Percentiles rank a stretch among this genome's conserved stretches.
Evolutionary conservation across 371 early-diverging fungal genomes (phyloP).

Genomic region (Mucor piriformis): DNA sequence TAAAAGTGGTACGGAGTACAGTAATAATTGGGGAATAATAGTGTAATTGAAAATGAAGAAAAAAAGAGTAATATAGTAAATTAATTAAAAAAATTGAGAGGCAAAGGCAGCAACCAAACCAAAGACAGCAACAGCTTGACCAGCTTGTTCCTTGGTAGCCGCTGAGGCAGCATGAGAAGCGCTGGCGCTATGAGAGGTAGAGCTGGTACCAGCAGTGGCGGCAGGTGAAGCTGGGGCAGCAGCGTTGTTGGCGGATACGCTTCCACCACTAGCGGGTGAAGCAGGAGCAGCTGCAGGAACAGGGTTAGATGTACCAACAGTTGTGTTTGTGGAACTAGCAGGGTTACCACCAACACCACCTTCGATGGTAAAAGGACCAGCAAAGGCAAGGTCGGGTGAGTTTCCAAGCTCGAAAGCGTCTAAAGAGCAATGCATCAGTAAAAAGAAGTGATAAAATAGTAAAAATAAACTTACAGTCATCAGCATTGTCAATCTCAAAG

Average conservation of each 20-base stretch:
- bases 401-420: constrained; percentile 53
- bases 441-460: not conserved
- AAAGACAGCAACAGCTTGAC: constrained; percentile 12
- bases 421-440: constrained; percentile 7
- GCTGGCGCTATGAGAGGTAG: constrained; percentile 1
- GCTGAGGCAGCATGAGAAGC: constrained; percentile 15
- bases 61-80: not conserved
- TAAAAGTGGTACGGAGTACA: constrained; percentile 5
- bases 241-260: not conserved
- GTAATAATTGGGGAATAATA: constrained; percentile 9
- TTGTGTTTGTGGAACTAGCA: constrained; percentile 5
- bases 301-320: constrained; percentile 2
- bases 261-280: not conserved
- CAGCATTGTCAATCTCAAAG: constrained; percentile 26
- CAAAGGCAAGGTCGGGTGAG: constrained; percentile 54
- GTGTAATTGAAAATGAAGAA: not conserved
- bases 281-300: constrained; percentile 13
- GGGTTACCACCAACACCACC: constrained; percentile 26
- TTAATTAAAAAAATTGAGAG: constrained; percentile 26
- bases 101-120: constrained; percentile 23
- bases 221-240: constrained; percentile 21
- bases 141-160: constrained; percentile 12
- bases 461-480: constrained; percentile 32
- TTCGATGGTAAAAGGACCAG: constrained; percentile 52
- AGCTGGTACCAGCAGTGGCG: constrained; percentile 2